Base-by-base conservation (phyloP, 768 basidiomycete species). In the Brasilioporus rufonigricans region DNA sequence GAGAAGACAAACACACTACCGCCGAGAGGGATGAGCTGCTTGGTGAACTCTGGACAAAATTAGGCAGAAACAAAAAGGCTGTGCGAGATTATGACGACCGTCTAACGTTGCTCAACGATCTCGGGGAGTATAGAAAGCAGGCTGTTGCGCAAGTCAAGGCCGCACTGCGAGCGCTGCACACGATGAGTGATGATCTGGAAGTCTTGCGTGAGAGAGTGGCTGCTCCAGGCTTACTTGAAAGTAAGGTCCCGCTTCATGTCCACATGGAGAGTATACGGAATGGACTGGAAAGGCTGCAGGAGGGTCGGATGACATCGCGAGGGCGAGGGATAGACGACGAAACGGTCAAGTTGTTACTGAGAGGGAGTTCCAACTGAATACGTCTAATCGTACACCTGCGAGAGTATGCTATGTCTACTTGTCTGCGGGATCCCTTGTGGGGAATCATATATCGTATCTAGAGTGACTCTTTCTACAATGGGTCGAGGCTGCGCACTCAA, bases 181-280 rank as follows among this genome's bases (percentile, higher is more conserved):
- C 74, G 36, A 80, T 91, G 83, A 81, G 81, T 58, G 83, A 80
- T 33, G 88, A 91, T 57, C 83, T 91, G 76, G 87, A 89, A 65
- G 87, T 89, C 41, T 70, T 92, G 56, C 76, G 89, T 56, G 86
- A 89, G 64, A 75, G 86, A 18, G 86, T 89, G 1, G 80, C 87
- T 5, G 79, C 82, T 31, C 89, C 90, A 1, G 82, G 83, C 47
- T 68, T 91, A 5, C 66, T 80, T 12, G 83, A 81, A 5, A 69
- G 80, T 18, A 73, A 71, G 39, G 75, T 90, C 16, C 86, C 89
- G 5, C 73, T 86, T 5, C 84, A 86, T 54, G 88, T 91, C 21
- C 89, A 91, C 61, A 83, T 91, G n/a, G n/a, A n/a, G n/a, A n/a
- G n/a, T n/a, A n/a, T n/a, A n/a, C n/a, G n/a, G n/a, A n/a, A n/a